Evolutionary conservation across 805 yeast species (phyloP).

Genomic region (Candida andamanensis): DNA sequence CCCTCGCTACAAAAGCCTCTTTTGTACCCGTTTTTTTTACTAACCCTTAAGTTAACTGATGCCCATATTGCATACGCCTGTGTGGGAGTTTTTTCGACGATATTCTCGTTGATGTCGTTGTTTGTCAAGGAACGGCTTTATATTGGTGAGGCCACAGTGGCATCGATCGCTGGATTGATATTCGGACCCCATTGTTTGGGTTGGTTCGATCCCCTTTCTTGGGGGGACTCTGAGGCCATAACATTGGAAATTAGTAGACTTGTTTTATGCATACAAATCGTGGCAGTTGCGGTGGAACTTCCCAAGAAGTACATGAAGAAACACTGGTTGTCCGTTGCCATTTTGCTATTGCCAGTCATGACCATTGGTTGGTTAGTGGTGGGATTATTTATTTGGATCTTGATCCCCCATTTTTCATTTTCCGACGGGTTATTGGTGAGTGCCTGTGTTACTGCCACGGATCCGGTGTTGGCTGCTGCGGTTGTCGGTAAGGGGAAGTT

Average conservation of each 20-base stretch:
- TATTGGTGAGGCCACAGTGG: constrained; percentile 89
- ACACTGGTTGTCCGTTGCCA: constrained; percentile 74
- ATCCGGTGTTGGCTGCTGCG: constrained; percentile 92
- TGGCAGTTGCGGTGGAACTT: constrained; percentile 90
- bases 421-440: constrained; percentile 67
- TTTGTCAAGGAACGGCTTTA: constrained; percentile 78
- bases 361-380: constrained; percentile 83
- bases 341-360: constrained; percentile 82
- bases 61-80: constrained; percentile 88
- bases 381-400: constrained; percentile 71
- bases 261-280: constrained; percentile 81
- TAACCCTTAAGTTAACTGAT: constrained; percentile 37
- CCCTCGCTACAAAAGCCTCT: background rate
- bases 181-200: constrained; percentile 82
- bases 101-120: constrained; percentile 76
- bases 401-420: constrained; percentile 71
- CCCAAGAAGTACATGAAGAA: constrained; percentile 84
- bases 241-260: constrained; percentile 81
- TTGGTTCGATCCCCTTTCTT: constrained; percentile 76
- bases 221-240: constrained; percentile 83
- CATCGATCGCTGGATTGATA: constrained; percentile 77
- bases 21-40: background rate
- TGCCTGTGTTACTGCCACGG: constrained; percentile 92
- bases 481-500: constrained; percentile 93
- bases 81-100: constrained; percentile 74